A percentile compares a stretch with the other conserved stretches of the same genome.
Evolutionary conservation across 163 green algal species (phyloP).

Genomic region (Coccomyxa subellipsoidea): DNA sequence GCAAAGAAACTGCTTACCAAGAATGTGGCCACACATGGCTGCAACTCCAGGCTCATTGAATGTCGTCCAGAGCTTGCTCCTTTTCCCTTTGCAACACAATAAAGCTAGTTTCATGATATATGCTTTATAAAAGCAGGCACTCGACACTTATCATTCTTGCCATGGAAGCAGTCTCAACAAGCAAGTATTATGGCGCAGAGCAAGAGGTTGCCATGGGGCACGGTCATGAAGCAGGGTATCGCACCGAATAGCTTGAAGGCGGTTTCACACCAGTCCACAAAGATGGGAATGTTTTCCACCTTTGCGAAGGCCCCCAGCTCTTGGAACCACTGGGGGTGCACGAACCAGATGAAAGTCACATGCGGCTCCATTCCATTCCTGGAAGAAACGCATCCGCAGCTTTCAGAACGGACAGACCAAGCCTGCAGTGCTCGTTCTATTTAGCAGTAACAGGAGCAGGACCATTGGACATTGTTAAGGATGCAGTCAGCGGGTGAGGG

Average conservation of each 20-base stretch:
- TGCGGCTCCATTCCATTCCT: conserved; percentile 61
- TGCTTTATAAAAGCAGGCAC: no score
- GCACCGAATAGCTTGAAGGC: conserved; percentile 33
- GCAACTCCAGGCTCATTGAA: conserved; percentile 79
- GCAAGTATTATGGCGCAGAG: no score
- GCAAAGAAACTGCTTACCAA: not conserved
- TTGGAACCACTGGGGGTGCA: conserved; percentile 83
- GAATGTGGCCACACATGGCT: conserved; percentile 44
- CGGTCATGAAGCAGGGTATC: no score
- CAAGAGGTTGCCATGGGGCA: no score
- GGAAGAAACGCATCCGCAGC: not conserved
- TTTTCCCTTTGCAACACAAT: conserved; percentile 16
- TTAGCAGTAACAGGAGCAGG: not conserved
- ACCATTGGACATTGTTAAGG: not conserved
- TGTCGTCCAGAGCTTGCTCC: conserved; percentile 60
- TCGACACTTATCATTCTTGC: no score
- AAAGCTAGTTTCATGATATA: not conserved
- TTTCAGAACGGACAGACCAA: no score
- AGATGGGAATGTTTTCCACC: conserved; percentile 61
- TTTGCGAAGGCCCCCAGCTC: conserved; percentile 58
- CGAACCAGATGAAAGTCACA: conserved; percentile 80
- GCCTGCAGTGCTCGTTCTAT: no score
- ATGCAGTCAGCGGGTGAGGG: not conserved
- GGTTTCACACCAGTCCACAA: conserved; percentile 40
- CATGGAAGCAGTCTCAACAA: no score